Conservation (phyloP, 1,284 basidiomycete species). For the Apiotrichum laibachii region DNA sequence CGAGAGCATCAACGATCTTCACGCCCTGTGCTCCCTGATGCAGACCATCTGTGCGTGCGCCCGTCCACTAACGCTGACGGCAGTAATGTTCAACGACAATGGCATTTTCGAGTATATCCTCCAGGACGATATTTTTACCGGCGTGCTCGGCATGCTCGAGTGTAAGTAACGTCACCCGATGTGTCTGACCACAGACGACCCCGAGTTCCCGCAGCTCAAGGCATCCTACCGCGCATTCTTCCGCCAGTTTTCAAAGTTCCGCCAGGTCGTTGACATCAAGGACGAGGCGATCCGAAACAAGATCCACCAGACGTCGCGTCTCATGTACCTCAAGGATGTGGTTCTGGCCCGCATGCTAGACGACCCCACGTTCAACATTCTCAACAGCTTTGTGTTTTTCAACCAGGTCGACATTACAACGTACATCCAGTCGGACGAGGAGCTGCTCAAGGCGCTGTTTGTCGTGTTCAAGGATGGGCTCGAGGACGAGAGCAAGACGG, state of each 20-base stretch:
- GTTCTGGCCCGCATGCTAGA: conserved; percentile 91
- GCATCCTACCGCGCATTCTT: conserved; percentile 95
- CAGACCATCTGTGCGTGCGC: conserved; percentile 83
- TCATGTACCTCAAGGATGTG: conserved; percentile 97
- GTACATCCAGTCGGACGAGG: conserved; percentile 75
- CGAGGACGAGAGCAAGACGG: conserved; percentile 1
- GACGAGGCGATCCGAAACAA: conserved; percentile 73
- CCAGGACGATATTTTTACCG: conserved; percentile 87
- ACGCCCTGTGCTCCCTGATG: conserved; percentile 86
- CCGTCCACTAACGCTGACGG: conserved; percentile 10
- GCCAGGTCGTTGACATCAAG: conserved; percentile 77
- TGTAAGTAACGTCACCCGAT: conserved; percentile 60
- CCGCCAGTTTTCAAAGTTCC: conserved; percentile 72
- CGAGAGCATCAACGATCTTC: conserved; percentile 82
- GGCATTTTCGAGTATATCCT: conserved; percentile 91
- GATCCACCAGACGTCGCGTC: conserved; percentile 92
- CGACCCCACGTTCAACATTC: conserved; percentile 93
- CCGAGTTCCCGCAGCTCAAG: conserved; percentile 91
- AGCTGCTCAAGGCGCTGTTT: conserved; percentile 75
- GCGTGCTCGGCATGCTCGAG: conserved; percentile 94
- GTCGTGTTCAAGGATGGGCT: conserved; percentile 64
- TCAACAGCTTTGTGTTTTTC: conserved; percentile 97
- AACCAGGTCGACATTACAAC: conserved; percentile 98
- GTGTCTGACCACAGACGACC: conserved; percentile 68
- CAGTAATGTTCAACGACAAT: conserved; percentile 94